Evolutionary conservation across 2,329 filamentous ascomycete genomes (phyloP).

Genomic region (Plenodomus lindquistii): DNA sequence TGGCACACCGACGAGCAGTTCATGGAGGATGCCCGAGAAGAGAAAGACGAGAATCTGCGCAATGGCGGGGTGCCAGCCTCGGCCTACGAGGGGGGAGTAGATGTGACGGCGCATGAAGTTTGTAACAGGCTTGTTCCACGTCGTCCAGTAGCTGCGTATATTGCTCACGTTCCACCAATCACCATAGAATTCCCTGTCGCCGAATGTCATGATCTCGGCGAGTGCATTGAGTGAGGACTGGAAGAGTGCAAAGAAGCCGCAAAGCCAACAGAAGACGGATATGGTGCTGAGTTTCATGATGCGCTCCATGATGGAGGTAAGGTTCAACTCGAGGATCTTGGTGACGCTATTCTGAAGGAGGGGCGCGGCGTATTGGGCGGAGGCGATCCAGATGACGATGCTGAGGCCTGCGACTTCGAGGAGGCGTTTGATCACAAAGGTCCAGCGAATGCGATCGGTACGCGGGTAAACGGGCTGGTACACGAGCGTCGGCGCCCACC

Average conservation of each 20-base stretch:
- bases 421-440: conserved; percentile 82
- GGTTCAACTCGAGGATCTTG: conserved; percentile 79
- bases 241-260: conserved; percentile 95
- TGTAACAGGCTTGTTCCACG: conserved; percentile 97
- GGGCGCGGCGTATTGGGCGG: conserved; percentile 90
- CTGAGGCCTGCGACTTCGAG: conserved; percentile 76
- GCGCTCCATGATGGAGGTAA: conserved; percentile 82
- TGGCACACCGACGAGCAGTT: conserved; percentile 88
- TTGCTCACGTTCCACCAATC: conserved; percentile 93
- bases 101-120: conserved; percentile 96
- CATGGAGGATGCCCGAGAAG: conserved; percentile 86
- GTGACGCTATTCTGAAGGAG: conserved; percentile 87
- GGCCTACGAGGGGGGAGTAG: conserved; percentile 82
- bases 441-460: conserved; percentile 78
- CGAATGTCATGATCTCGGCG: conserved; percentile 87
- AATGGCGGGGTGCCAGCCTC: conserved; percentile 72
- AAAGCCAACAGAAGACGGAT: conserved; percentile 93
- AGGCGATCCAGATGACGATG: conserved; percentile 93
- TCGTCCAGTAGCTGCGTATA: conserved; percentile 87
- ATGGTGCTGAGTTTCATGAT: conserved; percentile 95
- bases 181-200: conserved; percentile 91
- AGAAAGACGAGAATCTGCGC: conserved; percentile 85
- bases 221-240: conserved; percentile 90
- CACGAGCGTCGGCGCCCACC: conserved; percentile 94
- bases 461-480: conserved; percentile 97